Evolutionary conservation across 2,329 filamentous ascomycete genomes (phyloP).

Genomic region (Paraphaeosphaeria minitans): DNA sequence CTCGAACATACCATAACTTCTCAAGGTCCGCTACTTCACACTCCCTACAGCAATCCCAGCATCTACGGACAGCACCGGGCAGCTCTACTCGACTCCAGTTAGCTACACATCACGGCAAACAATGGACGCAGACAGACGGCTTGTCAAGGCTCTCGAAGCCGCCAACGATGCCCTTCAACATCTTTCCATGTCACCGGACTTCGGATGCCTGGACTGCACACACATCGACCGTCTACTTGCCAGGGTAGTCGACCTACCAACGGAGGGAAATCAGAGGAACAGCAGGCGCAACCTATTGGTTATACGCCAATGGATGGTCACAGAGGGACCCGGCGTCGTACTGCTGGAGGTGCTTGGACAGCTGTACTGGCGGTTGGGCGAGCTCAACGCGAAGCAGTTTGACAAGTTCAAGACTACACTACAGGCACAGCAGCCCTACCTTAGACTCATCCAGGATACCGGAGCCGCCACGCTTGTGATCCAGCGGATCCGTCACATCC

Average conservation of each 20-base stretch:
- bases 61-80: conserved; percentile 7
- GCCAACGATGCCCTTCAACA: conserved; percentile 44
- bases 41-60: conserved; percentile 12
- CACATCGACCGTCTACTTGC: conserved; percentile 42
- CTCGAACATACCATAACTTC: conserved; percentile 19
- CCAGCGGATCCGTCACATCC: conserved; percentile 43
- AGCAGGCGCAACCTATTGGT: conserved; percentile 42
- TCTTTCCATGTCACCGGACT: conserved; percentile 40
- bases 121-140: conserved; percentile 39
- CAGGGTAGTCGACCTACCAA: conserved; percentile 42
- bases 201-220: conserved; percentile 37
- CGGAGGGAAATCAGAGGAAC: conserved; percentile 42
- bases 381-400: conserved; percentile 45
- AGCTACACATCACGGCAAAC: conserved; percentile 15
- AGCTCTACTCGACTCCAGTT: conserved; percentile 13
- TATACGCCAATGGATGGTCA: conserved; percentile 43
- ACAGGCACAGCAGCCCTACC: conserved; percentile 34
- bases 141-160: conserved; percentile 39
- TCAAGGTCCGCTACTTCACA: conserved; percentile 5
- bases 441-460: conserved; percentile 33
- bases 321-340: conserved; percentile 39
- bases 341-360: conserved; percentile 43
- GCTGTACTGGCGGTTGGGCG: conserved; percentile 42
- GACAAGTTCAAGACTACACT: conserved; percentile 41
- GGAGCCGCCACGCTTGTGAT: conserved; percentile 33